Evolutionary conservation across 495 filamentous ascomycete genomes (phyloP).

Genomic region (Cercophora scortea): DNA sequence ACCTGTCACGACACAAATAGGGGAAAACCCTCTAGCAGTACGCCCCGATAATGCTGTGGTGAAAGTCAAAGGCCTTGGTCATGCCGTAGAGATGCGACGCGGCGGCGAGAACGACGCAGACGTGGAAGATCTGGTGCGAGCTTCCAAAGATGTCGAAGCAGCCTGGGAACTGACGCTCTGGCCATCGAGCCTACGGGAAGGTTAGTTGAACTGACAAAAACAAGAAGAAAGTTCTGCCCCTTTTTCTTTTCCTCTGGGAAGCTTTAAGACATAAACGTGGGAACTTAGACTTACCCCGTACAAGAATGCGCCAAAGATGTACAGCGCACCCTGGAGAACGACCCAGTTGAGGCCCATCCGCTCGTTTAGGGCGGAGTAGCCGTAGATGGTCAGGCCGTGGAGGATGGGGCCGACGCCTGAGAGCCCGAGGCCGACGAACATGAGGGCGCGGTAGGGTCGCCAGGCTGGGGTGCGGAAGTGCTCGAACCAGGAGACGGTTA

Average conservation of each 20-base stretch:
- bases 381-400: constrained; percentile 60
- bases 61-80: constrained; percentile 42
- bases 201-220: not conserved
- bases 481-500: constrained; percentile 65
- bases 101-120: constrained; percentile 61
- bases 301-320: constrained; percentile 76
- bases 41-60: constrained; percentile 31
- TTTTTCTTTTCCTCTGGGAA: not conserved
- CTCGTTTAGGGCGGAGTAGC: constrained; percentile 36
- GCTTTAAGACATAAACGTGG: not conserved
- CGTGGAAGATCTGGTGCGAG: constrained; percentile 77
- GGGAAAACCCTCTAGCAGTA: constrained; percentile 13
- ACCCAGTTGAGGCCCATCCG: constrained; percentile 81
- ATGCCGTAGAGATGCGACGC: constrained; percentile 57
- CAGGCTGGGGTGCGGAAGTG: constrained; percentile 73
- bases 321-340: constrained; percentile 66
- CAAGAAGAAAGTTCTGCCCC: no score
- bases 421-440: constrained; percentile 86
- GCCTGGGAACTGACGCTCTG: constrained; percentile 56
- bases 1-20: no score
- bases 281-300: constrained; percentile 59
- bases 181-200: constrained; percentile 39
- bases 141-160: constrained; percentile 68
- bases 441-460: constrained; percentile 77
- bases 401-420: constrained; percentile 71